Evolutionary conservation across 169 alveolate species (phyloP).

Genomic region (Plasmodium fragile): DNA sequence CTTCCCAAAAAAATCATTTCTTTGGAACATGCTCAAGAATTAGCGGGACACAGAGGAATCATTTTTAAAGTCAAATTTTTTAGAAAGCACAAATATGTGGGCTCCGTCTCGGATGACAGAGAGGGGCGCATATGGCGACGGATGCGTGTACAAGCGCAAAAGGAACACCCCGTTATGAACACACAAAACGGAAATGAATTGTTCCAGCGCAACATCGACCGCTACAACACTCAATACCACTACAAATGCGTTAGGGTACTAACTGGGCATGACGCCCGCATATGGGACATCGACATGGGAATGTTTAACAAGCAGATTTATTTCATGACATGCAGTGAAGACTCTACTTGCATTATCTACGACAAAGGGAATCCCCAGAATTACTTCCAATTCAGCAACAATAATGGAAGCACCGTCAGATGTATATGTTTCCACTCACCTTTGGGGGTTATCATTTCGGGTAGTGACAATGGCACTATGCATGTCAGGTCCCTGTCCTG

Average conservation of each 20-base stretch:
- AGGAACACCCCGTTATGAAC: neutral
- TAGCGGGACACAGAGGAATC: slow-evolving; percentile 65
- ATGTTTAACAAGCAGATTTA: slow-evolving; percentile 4
- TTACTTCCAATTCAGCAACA: slow-evolving; percentile 19
- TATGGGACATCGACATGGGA: slow-evolving; percentile 73
- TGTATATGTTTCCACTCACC: slow-evolving; percentile 41
- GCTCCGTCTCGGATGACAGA: slow-evolving; percentile 72
- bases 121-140: slow-evolving; percentile 63
- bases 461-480: slow-evolving; percentile 39
- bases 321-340: slow-evolving; percentile 73
- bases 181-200: neutral
- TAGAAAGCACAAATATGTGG: slow-evolving; percentile 27
- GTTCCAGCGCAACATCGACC: neutral
- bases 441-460: neutral
- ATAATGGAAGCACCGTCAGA: slow-evolving; percentile 25
- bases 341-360: slow-evolving; percentile 46
- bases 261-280: slow-evolving; percentile 62
- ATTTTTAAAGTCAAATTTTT: slow-evolving; percentile 73
- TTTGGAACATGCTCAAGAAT: slow-evolving; percentile 16
- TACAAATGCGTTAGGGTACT: slow-evolving; percentile 18
- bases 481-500: slow-evolving; percentile 6
- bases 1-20: neutral
- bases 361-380: neutral
- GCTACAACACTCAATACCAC: neutral
- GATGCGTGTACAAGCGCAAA: neutral